phyloP scores from a whole-genome alignment of 768 basidiomycete genomes.

The Suillus sp. region DNA sequence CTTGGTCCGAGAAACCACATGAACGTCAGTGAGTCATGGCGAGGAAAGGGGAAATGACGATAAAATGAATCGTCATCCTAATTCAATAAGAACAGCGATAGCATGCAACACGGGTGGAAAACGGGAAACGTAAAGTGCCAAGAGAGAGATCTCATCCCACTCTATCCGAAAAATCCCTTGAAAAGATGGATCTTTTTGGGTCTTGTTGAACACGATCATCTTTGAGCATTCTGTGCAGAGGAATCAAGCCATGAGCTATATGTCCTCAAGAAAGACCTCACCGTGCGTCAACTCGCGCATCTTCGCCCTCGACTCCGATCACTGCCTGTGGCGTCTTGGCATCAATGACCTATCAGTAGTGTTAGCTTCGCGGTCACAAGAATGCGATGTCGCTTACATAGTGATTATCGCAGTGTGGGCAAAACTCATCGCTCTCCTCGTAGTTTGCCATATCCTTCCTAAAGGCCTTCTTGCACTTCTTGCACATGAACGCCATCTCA shows the following conservation, averaged over 20 bases:
- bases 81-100: neutral
- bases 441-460: slow-evolving; percentile 90
- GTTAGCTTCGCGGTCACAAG: neutral
- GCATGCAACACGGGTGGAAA: neutral
- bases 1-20: neutral
- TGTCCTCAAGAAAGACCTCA: slow-evolving; percentile 36
- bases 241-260: neutral
- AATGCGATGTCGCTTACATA: slow-evolving; percentile 59
- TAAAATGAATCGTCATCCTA: neutral
- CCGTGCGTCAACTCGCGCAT: slow-evolving; percentile 86
- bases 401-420: slow-evolving; percentile 98
- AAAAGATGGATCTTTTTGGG: slow-evolving; percentile 51
- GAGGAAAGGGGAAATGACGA: neutral
- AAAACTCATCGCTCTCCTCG: slow-evolving; percentile 98
- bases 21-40: neutral
- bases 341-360: slow-evolving; percentile 70
- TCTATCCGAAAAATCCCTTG: slow-evolving; percentile 48
- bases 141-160: slow-evolving; percentile 32
- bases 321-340: slow-evolving; percentile 90
- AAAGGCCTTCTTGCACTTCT: slow-evolving; percentile 95
- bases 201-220: slow-evolving; percentile 75
- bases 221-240: slow-evolving; percentile 71
- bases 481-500: slow-evolving; percentile 86
- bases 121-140: neutral
- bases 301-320: slow-evolving; percentile 88